Evolutionary conservation across 257 asterid species (phyloP).

Genomic region (Lycium barbarum): DNA sequence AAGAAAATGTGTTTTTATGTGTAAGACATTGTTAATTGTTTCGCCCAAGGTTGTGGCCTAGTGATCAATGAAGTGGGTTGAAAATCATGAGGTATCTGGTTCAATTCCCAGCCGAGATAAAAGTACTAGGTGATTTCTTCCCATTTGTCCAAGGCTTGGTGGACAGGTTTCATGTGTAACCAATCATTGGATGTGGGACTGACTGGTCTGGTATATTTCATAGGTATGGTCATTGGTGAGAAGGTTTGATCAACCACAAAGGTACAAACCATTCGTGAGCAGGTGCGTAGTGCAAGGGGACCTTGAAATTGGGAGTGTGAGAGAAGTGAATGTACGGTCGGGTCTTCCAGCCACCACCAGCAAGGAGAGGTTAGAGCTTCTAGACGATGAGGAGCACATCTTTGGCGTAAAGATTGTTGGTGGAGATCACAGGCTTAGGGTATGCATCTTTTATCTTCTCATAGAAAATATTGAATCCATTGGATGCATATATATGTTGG

Average conservation of each 20-base stretch:
- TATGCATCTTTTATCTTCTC: conserved; percentile 16
- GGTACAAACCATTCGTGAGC: conserved; percentile 37
- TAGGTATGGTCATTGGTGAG: conserved; percentile 39
- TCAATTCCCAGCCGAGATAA: not conserved
- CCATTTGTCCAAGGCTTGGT: not conserved
- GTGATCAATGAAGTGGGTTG: not conserved
- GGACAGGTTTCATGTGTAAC: not conserved
- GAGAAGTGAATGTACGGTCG: conserved; percentile 37
- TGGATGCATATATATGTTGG: not conserved
- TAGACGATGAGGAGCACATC: conserved; percentile 35
- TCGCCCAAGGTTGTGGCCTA: not conserved
- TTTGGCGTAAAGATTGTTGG: conserved; percentile 36
- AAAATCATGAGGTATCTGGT: not conserved
- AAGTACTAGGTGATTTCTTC: not conserved
- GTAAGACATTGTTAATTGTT: not conserved
- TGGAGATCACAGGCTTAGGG: conserved; percentile 39
- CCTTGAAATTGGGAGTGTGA: conserved; percentile 36
- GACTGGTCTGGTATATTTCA: not conserved
- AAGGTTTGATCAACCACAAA: conserved; percentile 39
- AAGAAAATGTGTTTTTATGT: not conserved
- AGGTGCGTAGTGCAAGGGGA: conserved; percentile 33
- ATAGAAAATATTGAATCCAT: not conserved
- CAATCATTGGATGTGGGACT: not conserved
- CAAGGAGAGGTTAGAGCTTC: conserved; percentile 39
- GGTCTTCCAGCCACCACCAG: conserved; percentile 41